These are phyloP conservation scores for Skeletonema menzelii DNA, from an alignment of 108 stramenopile species.

Conservation along the genomic window DNA sequence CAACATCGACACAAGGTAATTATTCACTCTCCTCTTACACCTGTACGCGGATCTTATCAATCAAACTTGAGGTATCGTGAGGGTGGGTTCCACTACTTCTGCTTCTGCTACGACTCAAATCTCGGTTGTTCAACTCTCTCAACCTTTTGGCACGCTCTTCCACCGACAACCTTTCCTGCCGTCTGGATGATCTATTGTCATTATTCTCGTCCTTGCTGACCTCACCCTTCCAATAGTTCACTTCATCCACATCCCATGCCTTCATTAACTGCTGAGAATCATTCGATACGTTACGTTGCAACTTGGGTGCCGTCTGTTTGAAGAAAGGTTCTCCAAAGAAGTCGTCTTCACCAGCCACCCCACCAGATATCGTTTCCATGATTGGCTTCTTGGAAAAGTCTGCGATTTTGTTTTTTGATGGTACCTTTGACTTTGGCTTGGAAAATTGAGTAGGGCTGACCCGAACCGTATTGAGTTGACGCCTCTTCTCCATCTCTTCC, in stretches of 20 bases:
- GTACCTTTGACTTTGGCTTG: neutral
- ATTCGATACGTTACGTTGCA: neutral
- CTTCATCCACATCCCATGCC: neutral
- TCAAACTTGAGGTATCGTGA: neutral
- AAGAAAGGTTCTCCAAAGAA: neutral
- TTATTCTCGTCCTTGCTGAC: constrained; percentile 15
- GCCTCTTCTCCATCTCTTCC: constrained; percentile 64
- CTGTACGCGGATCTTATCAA: neutral
- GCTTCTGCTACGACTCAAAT: constrained; percentile 41
- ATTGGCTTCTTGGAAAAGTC: neutral
- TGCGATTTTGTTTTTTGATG: neutral
- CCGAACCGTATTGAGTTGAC: neutral
- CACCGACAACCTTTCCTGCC: constrained; percentile 8
- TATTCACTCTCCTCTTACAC: neutral
- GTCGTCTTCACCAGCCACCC: neutral
- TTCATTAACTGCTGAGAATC: neutral
- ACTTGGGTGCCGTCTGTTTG: neutral
- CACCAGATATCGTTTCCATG: neutral
- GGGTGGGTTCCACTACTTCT: constrained; percentile 32
- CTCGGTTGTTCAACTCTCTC: constrained; percentile 30
- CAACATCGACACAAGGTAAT: neutral
- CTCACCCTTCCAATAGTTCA: constrained; percentile 25
- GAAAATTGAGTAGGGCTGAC: constrained; percentile 11
- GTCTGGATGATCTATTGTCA: neutral
- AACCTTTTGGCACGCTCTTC: constrained; percentile 39